Percentiles rank a stretch among this genome's conserved stretches.
Evolutionary conservation across 768 basidiomycete species (phyloP).

Genomic region (Sarcodon aspratus): DNA sequence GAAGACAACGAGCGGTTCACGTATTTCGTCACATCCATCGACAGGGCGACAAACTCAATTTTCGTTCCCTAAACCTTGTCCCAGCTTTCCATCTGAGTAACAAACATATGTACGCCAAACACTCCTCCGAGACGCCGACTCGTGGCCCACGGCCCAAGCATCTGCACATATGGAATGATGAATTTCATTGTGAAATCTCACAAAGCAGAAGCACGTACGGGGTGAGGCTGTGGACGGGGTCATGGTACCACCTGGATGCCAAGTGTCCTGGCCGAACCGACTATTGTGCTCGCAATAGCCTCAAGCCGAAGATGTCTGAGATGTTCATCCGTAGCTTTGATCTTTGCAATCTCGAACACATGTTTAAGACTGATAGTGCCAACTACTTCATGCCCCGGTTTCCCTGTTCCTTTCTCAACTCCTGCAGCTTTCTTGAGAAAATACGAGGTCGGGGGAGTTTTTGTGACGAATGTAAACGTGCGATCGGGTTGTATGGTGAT

Average conservation of each 20-base stretch:
- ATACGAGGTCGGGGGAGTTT: slow-evolving; percentile 83
- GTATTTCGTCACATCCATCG: no score
- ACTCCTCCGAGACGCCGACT: background rate
- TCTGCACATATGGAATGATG: background rate
- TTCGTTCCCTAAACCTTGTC: background rate
- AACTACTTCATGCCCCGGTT: slow-evolving; percentile 65
- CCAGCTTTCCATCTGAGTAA: background rate
- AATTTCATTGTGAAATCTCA: background rate
- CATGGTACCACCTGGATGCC: slow-evolving; percentile 87
- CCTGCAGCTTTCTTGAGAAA: slow-evolving; percentile 87
- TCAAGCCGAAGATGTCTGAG: slow-evolving; percentile 80
- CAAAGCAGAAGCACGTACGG: background rate
- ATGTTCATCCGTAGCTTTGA: slow-evolving; percentile 87
- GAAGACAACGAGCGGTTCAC: no score
- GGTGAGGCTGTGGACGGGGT: slow-evolving; percentile 11
- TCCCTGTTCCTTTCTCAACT: slow-evolving; percentile 82
- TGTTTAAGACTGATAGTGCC: slow-evolving; percentile 91
- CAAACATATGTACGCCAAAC: background rate
- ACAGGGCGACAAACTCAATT: background rate
- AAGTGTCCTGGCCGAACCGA: slow-evolving; percentile 82
- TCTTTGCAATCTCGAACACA: slow-evolving; percentile 96
- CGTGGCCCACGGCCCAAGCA: background rate
- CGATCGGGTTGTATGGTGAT: slow-evolving; percentile 93
- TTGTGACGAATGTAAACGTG: slow-evolving; percentile 86
- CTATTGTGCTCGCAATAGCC: slow-evolving; percentile 77